phyloP scores from a whole-genome alignment of 805 yeast genomes.

The Lipomyces spencermartinsiae region DNA sequence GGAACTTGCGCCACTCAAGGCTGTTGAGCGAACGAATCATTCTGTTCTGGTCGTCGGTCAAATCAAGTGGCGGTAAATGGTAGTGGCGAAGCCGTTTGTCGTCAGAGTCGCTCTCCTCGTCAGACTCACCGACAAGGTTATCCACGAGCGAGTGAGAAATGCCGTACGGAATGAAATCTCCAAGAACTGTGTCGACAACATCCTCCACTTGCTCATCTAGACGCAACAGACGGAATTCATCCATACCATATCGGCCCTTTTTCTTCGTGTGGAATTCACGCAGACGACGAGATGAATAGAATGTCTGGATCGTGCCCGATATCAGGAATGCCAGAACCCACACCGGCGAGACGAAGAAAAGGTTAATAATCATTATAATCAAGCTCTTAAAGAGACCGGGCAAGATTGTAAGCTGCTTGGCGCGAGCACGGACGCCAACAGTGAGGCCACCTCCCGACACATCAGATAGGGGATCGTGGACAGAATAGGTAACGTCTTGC shows the following conservation, averaged over 20 bases:
- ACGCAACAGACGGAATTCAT: constrained; percentile 42
- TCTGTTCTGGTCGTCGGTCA: constrained; percentile 50
- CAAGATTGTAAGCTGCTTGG: constrained; percentile 18
- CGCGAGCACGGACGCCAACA: constrained; percentile 18
- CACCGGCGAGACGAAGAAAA: constrained; percentile 63
- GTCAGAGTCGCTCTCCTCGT: constrained; percentile 43
- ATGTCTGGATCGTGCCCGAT: constrained; percentile 51
- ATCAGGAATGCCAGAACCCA: constrained; percentile 66
- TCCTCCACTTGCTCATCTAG: constrained; percentile 67
- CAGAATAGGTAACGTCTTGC: constrained; percentile 12
- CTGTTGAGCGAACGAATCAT: constrained; percentile 65
- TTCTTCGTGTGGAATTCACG: constrained; percentile 40
- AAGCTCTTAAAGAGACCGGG: constrained; percentile 27
- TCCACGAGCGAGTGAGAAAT: constrained; percentile 42
- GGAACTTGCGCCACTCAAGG: constrained; percentile 71
- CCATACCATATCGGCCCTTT: constrained; percentile 38
- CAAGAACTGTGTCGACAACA: constrained; percentile 59
- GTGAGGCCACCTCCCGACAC: constrained; percentile 15
- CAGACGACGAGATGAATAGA: constrained; percentile 51
- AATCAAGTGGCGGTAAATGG: constrained; percentile 49
- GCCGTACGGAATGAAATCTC: constrained; percentile 37
- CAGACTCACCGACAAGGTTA: constrained; percentile 33
- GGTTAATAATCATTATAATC: constrained; percentile 45
- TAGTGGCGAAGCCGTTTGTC: constrained; percentile 37
- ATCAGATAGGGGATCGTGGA: constrained; percentile 24